Conservation (phyloP, 129 eudicot genomes). For the Erigeron canadensis region DNA sequence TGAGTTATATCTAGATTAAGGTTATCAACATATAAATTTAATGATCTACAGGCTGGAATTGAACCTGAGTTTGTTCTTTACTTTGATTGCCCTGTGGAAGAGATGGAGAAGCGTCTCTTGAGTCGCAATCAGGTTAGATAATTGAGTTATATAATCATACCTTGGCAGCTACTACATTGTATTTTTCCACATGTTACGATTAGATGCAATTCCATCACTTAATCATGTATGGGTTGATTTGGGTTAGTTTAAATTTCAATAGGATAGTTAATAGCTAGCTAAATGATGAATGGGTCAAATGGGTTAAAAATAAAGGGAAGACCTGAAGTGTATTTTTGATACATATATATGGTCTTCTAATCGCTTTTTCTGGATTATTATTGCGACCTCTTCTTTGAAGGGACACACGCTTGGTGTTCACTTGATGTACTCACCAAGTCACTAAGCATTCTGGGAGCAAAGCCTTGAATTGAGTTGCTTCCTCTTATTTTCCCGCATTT, state of each 20-base stretch:
- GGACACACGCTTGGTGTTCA: too few species aligned
- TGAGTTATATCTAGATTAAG: background rate
- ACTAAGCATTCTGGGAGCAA: too few species aligned
- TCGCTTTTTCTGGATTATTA: background rate
- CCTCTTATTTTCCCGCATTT: too few species aligned
- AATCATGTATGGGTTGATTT: background rate
- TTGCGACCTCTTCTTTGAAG: background rate
- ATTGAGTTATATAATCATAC: background rate
- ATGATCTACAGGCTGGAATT: constrained; percentile 70
- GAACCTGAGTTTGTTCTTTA: constrained; percentile 80
- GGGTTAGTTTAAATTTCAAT: background rate
- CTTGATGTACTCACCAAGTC: too few species aligned
- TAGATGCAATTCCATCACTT: background rate
- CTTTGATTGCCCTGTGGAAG: constrained; percentile 88
- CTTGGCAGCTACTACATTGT: background rate
- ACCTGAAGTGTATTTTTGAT: background rate
- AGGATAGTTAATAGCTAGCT: background rate
- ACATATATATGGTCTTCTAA: too few species aligned
- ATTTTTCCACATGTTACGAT: background rate
- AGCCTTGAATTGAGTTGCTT: too few species aligned
- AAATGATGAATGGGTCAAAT: background rate
- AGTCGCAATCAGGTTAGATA: constrained; percentile 76
- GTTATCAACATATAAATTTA: background rate
- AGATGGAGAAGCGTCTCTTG: constrained; percentile 95
- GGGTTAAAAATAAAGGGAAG: background rate